These are phyloP conservation scores for Marasmius fiardii DNA, from an alignment of 1,284 basidiomycete genomes.

Conservation along the genomic window DNA sequence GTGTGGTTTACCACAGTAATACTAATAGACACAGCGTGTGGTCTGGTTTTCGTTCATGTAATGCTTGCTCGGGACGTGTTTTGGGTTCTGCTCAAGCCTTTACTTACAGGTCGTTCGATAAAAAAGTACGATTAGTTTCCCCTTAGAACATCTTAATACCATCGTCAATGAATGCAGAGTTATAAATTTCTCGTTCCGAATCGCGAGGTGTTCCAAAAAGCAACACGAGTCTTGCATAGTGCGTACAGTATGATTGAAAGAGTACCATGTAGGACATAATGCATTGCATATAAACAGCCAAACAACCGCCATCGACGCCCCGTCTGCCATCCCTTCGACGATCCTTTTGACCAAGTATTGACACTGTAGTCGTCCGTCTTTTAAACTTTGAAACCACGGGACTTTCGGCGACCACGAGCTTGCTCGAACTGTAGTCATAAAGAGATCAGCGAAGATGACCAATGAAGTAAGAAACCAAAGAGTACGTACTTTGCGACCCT, in stretches of 20 bases:
- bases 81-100: too few relatives aligned
- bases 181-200: neutral
- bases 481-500: conserved; percentile 87
- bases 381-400: conserved; percentile 88
- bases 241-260: conserved; percentile 8
- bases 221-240: conserved; percentile 12
- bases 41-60: too few relatives aligned
- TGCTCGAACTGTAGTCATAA: conserved; percentile 65
- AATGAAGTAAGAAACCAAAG: neutral
- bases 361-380: conserved; percentile 4
- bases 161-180: neutral
- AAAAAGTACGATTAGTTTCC: too few relatives aligned
- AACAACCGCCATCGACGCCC: neutral
- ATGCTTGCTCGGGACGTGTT: too few relatives aligned
- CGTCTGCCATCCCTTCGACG: conserved; percentile 1
- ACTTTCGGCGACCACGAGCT: conserved; percentile 92
- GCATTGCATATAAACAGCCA: conserved; percentile 17
- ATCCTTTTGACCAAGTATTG: conserved; percentile 6
- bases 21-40: too few relatives aligned
- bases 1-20: too few relatives aligned
- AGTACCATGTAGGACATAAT: conserved; percentile 18
- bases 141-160: too few relatives aligned
- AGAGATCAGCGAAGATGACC: neutral
- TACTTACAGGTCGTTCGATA: too few relatives aligned
- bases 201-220: neutral